Evolutionary conservation across 1,284 basidiomycete species (phyloP), one percentile per base, ranked within the genome.

Genomic region (Taiwanofungus camphoratus): DNA sequence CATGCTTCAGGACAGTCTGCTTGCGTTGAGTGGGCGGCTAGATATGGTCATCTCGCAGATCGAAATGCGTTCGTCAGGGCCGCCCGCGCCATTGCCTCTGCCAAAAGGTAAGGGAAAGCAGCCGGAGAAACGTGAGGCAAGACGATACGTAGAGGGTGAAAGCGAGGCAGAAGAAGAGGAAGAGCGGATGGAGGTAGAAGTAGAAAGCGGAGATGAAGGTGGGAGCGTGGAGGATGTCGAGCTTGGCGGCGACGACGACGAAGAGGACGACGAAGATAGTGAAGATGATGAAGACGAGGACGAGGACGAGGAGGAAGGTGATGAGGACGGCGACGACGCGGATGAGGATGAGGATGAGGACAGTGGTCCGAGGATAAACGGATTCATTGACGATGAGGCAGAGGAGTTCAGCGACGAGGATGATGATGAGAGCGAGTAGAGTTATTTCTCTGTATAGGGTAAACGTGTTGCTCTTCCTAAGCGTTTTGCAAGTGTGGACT

Each of bases 31-130:
- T 46, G 95, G 95, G 12, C 81, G 92, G 46, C 72, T 98, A 18
- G 95, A 97, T 59, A 87, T 95, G 66, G 91, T 96, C 3, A 75
- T 98, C 33, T 87, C 91, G 6, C 95, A 98, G 64, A 91, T 97
- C 51, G 88, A 94, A 62, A 77, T 93, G 67, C 79, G 87, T 23
- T 78, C 82, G 16, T 79, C 82, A 16, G 65, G 68, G 16, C 73
- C 76, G 15, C 80, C 85, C 7, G 74, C 79, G 8, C 69, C 74
- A 9, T 57, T 82, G 31, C 61, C 69, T 5, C 63, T 69, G 12
- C 69, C 67, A 39, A 67, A 68, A 54, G 63, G 56, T 36, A 65
- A 49, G 49, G 50, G 39, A 45, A 50, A 57, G 46, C 36, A 54
- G 33, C 46, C 48, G 49, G 35, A 64, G 61, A 52, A 56, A 51